phyloP scores from a whole-genome alignment of 805 yeast genomes.

The Cyberlindnera amylophila region DNA sequence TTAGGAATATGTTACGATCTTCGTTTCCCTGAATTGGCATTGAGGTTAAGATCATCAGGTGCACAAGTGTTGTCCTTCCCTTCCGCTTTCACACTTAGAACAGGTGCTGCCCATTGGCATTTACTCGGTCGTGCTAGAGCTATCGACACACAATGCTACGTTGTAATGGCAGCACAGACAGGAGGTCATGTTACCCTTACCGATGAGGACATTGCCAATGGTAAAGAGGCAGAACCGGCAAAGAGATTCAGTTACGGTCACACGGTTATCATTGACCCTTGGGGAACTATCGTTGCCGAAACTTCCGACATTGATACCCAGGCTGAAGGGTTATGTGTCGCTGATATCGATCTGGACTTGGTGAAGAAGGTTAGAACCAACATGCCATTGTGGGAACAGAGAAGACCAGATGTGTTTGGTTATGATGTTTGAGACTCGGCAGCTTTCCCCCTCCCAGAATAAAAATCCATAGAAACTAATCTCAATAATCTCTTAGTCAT shows the following conservation, averaged over 20 bases:
- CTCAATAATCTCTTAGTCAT: no score
- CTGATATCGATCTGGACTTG: constrained; percentile 58
- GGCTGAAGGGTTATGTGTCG: constrained; percentile 47
- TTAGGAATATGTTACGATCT: constrained; percentile 81
- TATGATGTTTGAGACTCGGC: constrained; percentile 15
- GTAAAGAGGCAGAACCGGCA: constrained; percentile 22
- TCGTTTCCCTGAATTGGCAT: constrained; percentile 78
- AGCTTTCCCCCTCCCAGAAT: no score
- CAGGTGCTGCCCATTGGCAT: constrained; percentile 92
- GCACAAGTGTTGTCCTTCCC: constrained; percentile 81
- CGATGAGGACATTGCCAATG: constrained; percentile 30
- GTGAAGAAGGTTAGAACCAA: constrained; percentile 51
- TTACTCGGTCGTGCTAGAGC: constrained; percentile 79
- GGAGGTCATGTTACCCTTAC: constrained; percentile 52
- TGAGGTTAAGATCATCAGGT: constrained; percentile 59
- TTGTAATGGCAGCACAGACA: constrained; percentile 84
- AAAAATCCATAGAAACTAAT: no score
- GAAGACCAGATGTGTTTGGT: constrained; percentile 56
- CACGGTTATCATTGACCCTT: constrained; percentile 82
- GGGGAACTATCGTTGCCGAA: constrained; percentile 75
- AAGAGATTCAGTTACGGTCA: constrained; percentile 80
- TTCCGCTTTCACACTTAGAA: constrained; percentile 86
- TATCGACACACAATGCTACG: constrained; percentile 81
- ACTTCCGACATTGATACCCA: constrained; percentile 41
- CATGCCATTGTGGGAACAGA: constrained; percentile 77